Conservation (phyloP, 2,329 filamentous ascomycete genomes). For the Parastagonospora nodorum region DNA sequence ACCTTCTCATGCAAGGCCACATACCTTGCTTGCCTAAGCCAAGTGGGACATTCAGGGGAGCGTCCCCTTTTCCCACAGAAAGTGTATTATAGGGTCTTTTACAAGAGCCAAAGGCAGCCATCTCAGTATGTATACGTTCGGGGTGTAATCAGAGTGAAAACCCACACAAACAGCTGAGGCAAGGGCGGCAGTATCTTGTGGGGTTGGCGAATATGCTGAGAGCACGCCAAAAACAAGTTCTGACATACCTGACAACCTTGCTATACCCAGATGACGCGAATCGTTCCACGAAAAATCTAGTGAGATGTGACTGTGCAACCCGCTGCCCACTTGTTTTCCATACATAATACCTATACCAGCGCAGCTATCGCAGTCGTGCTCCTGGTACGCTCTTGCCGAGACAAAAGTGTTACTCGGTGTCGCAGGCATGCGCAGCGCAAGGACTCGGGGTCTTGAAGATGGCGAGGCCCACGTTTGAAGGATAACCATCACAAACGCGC, state of each 20-base stretch:
- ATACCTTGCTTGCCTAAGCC: too few species aligned
- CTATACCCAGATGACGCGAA: background rate
- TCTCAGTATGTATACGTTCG: too few species aligned
- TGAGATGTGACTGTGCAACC: slow-evolving; percentile 4
- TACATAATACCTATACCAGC: background rate
- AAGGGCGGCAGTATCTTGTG: too few species aligned
- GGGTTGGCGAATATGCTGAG: background rate
- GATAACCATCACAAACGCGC: background rate
- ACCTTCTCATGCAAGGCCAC: too few species aligned
- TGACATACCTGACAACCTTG: background rate
- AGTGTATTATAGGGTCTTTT: too few species aligned
- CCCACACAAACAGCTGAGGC: too few species aligned
- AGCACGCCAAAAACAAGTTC: background rate
- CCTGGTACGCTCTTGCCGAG: background rate
- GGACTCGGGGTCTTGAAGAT: background rate
- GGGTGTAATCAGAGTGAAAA: too few species aligned
- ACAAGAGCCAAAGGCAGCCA: too few species aligned
- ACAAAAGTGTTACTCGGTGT: background rate
- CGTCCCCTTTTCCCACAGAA: too few species aligned
- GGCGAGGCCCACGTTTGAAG: background rate
- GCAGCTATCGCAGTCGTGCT: slow-evolving; percentile 4
- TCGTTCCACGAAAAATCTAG: background rate
- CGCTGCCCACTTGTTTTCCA: background rate
- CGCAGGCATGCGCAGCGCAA: background rate
- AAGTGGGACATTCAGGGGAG: too few species aligned